Percentiles rank a stretch among this genome's conserved stretches.
Conservation (phyloP, 768 basidiomycete species). For the Clavaria fumosa region DNA sequence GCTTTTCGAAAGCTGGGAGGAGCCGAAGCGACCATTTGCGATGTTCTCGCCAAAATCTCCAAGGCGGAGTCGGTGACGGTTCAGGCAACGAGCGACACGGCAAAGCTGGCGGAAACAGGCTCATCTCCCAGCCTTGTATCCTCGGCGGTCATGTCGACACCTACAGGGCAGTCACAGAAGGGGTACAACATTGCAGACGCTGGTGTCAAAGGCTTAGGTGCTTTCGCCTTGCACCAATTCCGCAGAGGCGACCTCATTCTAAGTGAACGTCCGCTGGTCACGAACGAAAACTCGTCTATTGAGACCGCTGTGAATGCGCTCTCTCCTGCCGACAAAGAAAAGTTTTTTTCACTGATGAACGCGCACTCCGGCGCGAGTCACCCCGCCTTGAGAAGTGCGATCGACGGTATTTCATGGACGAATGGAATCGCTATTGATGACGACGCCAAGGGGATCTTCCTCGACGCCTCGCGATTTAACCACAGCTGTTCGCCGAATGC, state of each 20-base stretch:
- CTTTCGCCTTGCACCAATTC: conserved; percentile 9
- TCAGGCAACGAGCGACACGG: too few relatives aligned
- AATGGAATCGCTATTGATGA: neutral
- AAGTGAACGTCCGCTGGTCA: conserved; percentile 9
- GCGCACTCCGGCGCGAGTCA: neutral
- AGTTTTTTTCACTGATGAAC: conserved; percentile 1
- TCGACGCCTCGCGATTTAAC: conserved; percentile 1
- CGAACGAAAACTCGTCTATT: neutral
- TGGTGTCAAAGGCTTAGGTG: conserved; percentile 9
- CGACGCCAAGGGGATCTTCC: neutral
- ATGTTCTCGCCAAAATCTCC: too few relatives aligned
- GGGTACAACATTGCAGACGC: conserved; percentile 6
- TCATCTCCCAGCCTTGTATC: too few relatives aligned
- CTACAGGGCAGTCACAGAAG: too few relatives aligned
- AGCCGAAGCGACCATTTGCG: too few relatives aligned
- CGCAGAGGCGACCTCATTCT: conserved; percentile 13
- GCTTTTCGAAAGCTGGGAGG: too few relatives aligned
- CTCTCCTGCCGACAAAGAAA: neutral
- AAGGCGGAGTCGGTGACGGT: too few relatives aligned
- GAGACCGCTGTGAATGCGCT: neutral
- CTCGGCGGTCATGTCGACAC: too few relatives aligned
- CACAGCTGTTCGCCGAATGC: conserved; percentile 11
- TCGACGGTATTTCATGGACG: neutral
- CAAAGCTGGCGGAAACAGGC: too few relatives aligned
- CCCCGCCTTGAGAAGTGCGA: neutral